Percentiles rank a stretch among this genome's conserved stretches.
phyloP scores from a whole-genome alignment of 169 alveolate genomes.

The Plasmodium cynomolgi region DNA sequence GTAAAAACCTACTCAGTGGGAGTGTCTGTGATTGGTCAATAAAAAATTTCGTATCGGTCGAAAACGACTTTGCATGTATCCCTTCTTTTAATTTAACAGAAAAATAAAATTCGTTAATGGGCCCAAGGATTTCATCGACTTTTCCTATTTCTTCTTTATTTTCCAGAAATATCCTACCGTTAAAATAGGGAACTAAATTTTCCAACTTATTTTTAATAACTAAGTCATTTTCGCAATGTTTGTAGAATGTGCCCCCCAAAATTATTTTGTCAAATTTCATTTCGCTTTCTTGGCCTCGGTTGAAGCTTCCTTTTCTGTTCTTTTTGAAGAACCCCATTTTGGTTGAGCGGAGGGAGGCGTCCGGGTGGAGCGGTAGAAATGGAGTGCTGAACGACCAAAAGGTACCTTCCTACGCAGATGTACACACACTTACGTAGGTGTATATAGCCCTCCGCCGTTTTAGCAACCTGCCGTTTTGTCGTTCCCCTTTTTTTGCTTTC shows the following conservation, averaged over 20 bases:
- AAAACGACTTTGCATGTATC: slow-evolving; percentile 88
- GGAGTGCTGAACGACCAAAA: background rate
- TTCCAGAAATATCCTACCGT: slow-evolving; percentile 94
- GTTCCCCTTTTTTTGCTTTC: background rate
- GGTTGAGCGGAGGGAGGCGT: background rate
- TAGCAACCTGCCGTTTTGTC: background rate
- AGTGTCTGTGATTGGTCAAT: slow-evolving; percentile 89
- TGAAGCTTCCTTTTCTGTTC: slow-evolving; percentile 10
- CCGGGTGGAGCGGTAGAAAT: background rate
- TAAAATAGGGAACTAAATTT: slow-evolving; percentile 94
- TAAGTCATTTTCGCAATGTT: slow-evolving; percentile 93
- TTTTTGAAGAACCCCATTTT: slow-evolving; percentile 48
- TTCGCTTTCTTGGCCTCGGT: slow-evolving; percentile 28
- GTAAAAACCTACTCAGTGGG: slow-evolving; percentile 89
- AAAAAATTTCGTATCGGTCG: slow-evolving; percentile 82
- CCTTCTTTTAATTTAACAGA: slow-evolving; percentile 90
- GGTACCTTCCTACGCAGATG: background rate
- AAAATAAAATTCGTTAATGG: slow-evolving; percentile 91
- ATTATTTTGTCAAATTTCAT: slow-evolving; percentile 58
- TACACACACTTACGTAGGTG: background rate
- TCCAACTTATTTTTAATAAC: slow-evolving; percentile 89
- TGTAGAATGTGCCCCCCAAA: slow-evolving; percentile 91
- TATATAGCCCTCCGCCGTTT: background rate
- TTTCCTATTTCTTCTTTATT: slow-evolving; percentile 96
- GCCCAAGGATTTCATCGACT: slow-evolving; percentile 96